Conservation (phyloP, 345 rosid genomes). For the Ricinus communis region DNA sequence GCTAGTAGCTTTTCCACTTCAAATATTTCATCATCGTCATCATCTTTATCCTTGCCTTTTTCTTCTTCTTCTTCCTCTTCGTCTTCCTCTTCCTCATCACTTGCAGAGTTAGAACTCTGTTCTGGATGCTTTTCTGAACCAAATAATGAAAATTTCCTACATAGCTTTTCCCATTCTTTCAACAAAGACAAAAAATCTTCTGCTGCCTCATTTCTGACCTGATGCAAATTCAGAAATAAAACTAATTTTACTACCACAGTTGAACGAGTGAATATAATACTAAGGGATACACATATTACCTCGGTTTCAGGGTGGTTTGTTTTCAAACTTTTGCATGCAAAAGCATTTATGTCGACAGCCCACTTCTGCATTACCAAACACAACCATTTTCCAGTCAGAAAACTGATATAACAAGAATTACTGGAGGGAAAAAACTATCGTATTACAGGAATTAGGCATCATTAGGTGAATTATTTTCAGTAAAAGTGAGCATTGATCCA, state of each 20-base stretch:
- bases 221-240: background rate
- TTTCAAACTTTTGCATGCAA: slow-evolving; percentile 41
- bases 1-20: slow-evolving; percentile 22
- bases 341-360: slow-evolving; percentile 42
- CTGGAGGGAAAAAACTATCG: no score
- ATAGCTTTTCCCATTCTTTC: slow-evolving; percentile 27
- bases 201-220: slow-evolving; percentile 31
- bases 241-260: background rate
- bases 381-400: background rate
- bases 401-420: background rate
- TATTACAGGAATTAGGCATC: background rate
- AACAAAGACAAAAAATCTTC: slow-evolving; percentile 26
- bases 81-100: background rate
- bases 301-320: slow-evolving; percentile 41
- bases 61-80: background rate
- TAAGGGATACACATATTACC: slow-evolving; percentile 16
- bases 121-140: background rate
- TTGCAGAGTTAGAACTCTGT: slow-evolving; percentile 5
- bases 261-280: background rate
- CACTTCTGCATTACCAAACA: slow-evolving; percentile 29
- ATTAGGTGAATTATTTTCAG: background rate
- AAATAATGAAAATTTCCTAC: slow-evolving; percentile 7
- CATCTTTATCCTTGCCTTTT: background rate
- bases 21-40: slow-evolving; percentile 9
- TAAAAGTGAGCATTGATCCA: background rate